These are phyloP conservation scores for Fusarium verticillioides DNA, from an alignment of 2,329 filamentous ascomycete species.

Conservation along the genomic window DNA sequence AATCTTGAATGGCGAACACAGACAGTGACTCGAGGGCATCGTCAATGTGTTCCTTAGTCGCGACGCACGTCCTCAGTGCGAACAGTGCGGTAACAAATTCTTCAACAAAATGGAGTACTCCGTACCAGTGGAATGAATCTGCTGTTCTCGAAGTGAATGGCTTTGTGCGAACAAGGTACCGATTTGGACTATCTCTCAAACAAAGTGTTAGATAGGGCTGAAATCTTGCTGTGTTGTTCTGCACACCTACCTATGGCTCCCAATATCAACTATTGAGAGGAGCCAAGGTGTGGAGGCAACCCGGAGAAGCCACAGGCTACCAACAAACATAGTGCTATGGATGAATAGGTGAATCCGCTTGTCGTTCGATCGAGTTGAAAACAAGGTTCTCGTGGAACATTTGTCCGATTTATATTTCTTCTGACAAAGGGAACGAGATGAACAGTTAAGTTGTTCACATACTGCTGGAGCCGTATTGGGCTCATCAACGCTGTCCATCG, in stretches of 20 bases:
- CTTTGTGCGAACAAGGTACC: slow-evolving; percentile 15
- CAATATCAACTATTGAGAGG: not conserved
- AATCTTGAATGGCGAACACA: not conserved
- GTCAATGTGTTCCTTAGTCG: not conserved
- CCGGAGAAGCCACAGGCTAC: slow-evolving; percentile 1
- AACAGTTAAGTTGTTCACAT: slow-evolving; percentile 41
- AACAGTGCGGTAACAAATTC: slow-evolving; percentile 14
- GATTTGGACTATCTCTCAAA: not conserved
- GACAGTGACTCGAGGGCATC: not conserved
- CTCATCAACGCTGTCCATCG: slow-evolving; percentile 34
- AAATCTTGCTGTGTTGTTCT: not conserved
- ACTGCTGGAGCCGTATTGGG: slow-evolving; percentile 34
- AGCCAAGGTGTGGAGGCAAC: slow-evolving; percentile 1
- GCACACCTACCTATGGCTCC: slow-evolving; percentile 9
- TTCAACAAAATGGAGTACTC: not conserved
- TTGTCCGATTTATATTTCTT: slow-evolving; percentile 49
- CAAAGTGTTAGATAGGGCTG: slow-evolving; percentile 12
- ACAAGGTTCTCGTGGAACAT: slow-evolving; percentile 41
- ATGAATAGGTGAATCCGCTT: slow-evolving; percentile 9
- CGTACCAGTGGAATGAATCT: not conserved
- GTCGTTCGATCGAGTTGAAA: slow-evolving; percentile 24
- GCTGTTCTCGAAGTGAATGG: not conserved
- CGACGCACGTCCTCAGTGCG: not conserved
- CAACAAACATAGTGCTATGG: not conserved
- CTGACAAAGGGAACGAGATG: slow-evolving; percentile 43